Evolutionary conservation across 2,329 filamentous ascomycete genomes (phyloP), one percentile per base, ranked within the genome.

Genomic region (Sordariomycetes sp.): DNA sequence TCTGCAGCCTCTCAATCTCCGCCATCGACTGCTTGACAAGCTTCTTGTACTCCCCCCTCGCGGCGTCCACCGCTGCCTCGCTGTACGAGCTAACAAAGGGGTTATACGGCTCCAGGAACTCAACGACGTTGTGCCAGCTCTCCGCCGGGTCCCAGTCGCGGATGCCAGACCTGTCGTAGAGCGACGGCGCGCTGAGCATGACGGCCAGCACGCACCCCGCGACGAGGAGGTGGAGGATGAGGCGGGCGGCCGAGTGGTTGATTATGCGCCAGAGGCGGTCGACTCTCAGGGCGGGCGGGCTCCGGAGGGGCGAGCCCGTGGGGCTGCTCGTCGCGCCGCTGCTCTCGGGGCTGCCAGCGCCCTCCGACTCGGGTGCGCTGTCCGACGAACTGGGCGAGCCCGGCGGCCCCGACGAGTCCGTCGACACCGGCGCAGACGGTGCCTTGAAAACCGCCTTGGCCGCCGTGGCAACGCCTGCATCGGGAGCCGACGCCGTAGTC

Each of bases 1-100:
- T 62, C 22, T 64, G 64, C 52, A 74, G 55, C 5, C 62, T 57
- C 7, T 65, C 61, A 4, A 73, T 60, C 32, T 67, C 67, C 10
- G 65, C 64, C 25, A 67, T 62, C 52, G 69, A 65, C 39, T 63
- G 63, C 45, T 61, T 60, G n/a, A 61, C 56, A 22, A 58, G 50
- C 22, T 53, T 53, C 22, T 36, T 35, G 25, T 56, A 56, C 24
- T 54, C 15, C 15, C 25, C 32, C 36, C 22, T 45, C n/a, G 48
- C 22, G 8, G 34, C 20, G 22, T 52, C 42, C n/a, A 51, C 28
- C 25, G 15, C 20, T 54, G 56, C 39, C 51, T 54, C 15, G 28
- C 36, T 28, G 45, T 53, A 32, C 45, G 52, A 2, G 48, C 52
- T 54, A 12, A 58, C 42, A 24, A 65, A 59, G 7, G 67, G 66